Base-by-base conservation (phyloP, 2,329 filamentous ascomycete genomes). In the Penicillium digitatum region DNA sequence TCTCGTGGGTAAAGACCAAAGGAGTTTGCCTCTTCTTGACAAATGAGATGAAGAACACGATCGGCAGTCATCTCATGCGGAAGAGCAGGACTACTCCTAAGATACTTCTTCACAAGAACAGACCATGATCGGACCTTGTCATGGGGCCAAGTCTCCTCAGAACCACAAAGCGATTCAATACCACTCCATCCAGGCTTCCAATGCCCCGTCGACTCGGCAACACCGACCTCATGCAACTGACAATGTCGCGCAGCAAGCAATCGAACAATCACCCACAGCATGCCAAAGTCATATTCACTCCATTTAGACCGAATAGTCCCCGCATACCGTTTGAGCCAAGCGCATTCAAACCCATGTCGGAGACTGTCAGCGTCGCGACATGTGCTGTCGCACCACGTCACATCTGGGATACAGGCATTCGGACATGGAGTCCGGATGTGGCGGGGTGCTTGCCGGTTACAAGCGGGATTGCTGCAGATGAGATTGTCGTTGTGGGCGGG, bases 181-280 rank as follows among this genome's bases (percentile, higher is more conserved):
- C 59, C 65, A 7, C 38, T 29, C 68, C 68, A 70, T 12, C 62
- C 64, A 22, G 37, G 24, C 20, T 61, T 60, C 44, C 59, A 64
- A 9, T 18, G 38, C n/a, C 18, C 45, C 12, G 18, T 16, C 5
- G 40, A 27, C 12, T 39, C 22, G 22, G 3, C 34, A 22, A 29
- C 27, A 24, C 18, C 27, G 11, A 26, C 20, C 7, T 3, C 32
- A 12, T 47, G 22, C 14, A 29, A 16, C 31, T 50, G 38, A 10
- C 52, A 12, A 29, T 66, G 54, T 29, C 66, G 59, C 14, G 58
- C 62, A 8, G 68, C 66, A 14, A 71, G 60, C 7, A 69, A 44
- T 5, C 69, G 67, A 8, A 71, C 63, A 56, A 71, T 69, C 52
- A 71, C 29, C 69, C 69, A 71, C 39, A 71, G 34, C 69, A 71